Evolutionary conservation across 352 stramenopile genomes (phyloP), one percentile per base, ranked within the genome.

Genomic region (Pythium sp.): DNA sequence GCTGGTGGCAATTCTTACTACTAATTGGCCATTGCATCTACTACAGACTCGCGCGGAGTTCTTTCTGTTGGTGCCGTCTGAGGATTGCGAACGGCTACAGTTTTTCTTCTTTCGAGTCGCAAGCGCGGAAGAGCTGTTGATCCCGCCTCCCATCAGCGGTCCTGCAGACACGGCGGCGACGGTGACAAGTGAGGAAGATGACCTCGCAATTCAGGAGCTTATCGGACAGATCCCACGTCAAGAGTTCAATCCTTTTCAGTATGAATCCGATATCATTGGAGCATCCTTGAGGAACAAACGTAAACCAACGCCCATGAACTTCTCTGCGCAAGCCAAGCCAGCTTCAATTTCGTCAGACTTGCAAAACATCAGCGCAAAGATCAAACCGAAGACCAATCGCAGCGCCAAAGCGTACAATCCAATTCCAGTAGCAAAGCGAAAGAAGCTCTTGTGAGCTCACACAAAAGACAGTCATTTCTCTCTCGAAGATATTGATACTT

Each of bases 41-140:
- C 62, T 46, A 15, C 36, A 70, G 59, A 65, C 47, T 34, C 65
- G 30, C 24, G 46, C 36, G 26, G 58, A 68, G 28, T 76, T 76
- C 36, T 71, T 72, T 30, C 58, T 78, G 15, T 20, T 79, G 2
- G 68, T 69, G 28, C 43, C 56, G 11, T 51, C 57, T 14, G 51
- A 28, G 8, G 24, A 24, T 26, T 14, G 5, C 4, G 41, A n/a
- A 20, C 24, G 18, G 30, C 14, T 24, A 18, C 22, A 51, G 34
- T 69, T 85, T 51, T 56, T 83, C 6, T 60, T 85, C 43, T 76
- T 75, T 62, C 68, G 69, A 36, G 22, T 85, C 26, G 73, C 75
- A 28, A 73, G 70, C 15, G 67, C 74, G 24, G 78, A 85, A 49
- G 72, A 85, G 34, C 51, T 82, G 46, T 43, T 80, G 15, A 14